Percentiles rank a stretch among this genome's conserved stretches.
These are phyloP conservation scores for Coemansia sp. DNA, from an alignment of 192 early-diverging fungal species.

Conservation along the genomic window DNA sequence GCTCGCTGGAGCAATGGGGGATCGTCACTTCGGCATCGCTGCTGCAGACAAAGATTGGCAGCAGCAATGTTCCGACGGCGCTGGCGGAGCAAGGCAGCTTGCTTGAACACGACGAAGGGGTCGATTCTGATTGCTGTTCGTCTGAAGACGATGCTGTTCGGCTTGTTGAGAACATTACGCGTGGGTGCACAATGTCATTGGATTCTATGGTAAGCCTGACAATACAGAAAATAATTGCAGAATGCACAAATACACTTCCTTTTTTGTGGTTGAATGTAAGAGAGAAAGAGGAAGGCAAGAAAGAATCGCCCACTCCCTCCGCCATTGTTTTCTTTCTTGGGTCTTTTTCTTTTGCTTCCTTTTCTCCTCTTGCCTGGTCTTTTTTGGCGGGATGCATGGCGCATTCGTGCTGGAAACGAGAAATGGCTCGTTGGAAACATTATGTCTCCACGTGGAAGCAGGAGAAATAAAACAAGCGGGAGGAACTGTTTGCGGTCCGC, in stretches of 20 bases:
- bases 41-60: conserved; percentile 11
- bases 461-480: background rate
- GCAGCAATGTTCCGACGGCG: background rate
- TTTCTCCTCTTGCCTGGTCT: background rate
- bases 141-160: conserved; percentile 11
- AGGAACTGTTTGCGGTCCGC: background rate
- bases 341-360: background rate
- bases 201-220: conserved; percentile 28
- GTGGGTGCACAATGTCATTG: conserved; percentile 12
- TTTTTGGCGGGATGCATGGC: conserved; percentile 3
- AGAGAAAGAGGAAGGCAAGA: background rate
- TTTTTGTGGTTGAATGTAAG: background rate
- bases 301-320: background rate
- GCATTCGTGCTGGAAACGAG: background rate
- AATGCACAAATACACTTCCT: too few relatives aligned
- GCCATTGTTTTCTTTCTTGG: background rate
- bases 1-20: conserved; percentile 51
- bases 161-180: conserved; percentile 18
- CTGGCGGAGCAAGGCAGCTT: conserved; percentile 11
- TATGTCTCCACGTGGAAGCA: background rate
- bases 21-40: conserved; percentile 18
- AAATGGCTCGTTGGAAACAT: background rate
- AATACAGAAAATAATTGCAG: background rate
- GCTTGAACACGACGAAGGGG: conserved; percentile 4
- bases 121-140: conserved; percentile 14